Base-by-base conservation (phyloP, 768 basidiomycete species). In the Phlegmacium glaucopus region DNA sequence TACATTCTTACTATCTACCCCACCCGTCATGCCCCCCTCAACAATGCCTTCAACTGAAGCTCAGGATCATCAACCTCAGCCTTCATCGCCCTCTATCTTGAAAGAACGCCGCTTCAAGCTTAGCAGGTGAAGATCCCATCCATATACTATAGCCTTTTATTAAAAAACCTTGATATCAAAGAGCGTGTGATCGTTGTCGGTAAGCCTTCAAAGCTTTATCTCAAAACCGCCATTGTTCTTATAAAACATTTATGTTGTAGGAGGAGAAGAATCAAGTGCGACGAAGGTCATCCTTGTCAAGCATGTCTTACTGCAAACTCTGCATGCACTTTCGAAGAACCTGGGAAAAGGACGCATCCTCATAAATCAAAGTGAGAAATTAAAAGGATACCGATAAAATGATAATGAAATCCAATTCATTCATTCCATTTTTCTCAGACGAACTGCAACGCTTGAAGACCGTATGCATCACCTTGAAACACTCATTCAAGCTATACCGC, bases 151-250 rank as follows among this genome's bases (percentile, higher is more conserved):
- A n/a, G n/a, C n/a, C n/a, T n/a, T n/a, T n/a, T n/a, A n/a, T n/a
- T n/a, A n/a, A n/a, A n/a, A n/a, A n/a, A n/a, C n/a, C n/a, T n/a
- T n/a, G n/a, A n/a, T n/a, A n/a, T n/a, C n/a, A n/a, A 63, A 91
- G 90, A 63, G 89, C 90, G 49, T 92, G 90, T 74, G 90, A 92
- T 77, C 87, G 90, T 50, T 92, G 90, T 73, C 82, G 90, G 88
- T 91, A 71, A 76, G 86, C 56, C n/a, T 22, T 22, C 22, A 22
- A 22, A 22, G 3, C 5, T 5, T 22, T 5, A 3, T 54, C 28
- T 27, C 49, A n/a, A n/a, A n/a, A n/a, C n/a, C n/a, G n/a, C 38
- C 34, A 39, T 49, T 26, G 34, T 51, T 49, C 50, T 55, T 37
- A 54, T 39, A 13, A 37, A 28, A 38, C n/a, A 18, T 27, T 36